phyloP scores from a whole-genome alignment of 228 moss, liverwort and hornwort species.

The Sphagnum magellanicum region DNA sequence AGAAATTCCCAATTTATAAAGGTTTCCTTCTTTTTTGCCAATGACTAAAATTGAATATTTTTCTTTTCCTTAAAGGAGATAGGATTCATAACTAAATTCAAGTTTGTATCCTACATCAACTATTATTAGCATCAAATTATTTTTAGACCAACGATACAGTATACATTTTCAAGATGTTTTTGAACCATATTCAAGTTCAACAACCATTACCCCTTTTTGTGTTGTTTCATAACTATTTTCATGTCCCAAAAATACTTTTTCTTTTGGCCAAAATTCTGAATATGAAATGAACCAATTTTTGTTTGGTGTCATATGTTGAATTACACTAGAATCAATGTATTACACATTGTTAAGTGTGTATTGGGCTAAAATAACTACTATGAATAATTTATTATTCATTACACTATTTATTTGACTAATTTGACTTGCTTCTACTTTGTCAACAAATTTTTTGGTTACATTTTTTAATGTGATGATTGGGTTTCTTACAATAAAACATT shows the following conservation, averaged over 20 bases:
- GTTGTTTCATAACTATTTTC: not conserved
- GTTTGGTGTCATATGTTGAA: not conserved
- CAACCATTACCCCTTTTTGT: not conserved
- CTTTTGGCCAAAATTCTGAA: not conserved
- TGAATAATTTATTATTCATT: not conserved
- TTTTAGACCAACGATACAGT: constrained; percentile 3
- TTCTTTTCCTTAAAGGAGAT: constrained; percentile 2
- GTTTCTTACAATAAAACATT: constrained; percentile 1
- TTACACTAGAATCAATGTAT: not conserved
- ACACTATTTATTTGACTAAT: constrained; percentile 4
- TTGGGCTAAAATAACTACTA: not conserved
- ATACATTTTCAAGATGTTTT: constrained; percentile 4
- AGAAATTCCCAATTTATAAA: constrained; percentile 2
- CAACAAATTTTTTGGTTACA: not conserved
- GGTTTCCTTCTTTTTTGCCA: not conserved
- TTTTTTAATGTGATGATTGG: not conserved
- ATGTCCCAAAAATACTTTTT: constrained; percentile 1
- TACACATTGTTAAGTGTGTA: not conserved
- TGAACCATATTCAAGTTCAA: constrained; percentile 2
- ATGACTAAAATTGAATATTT: not conserved
- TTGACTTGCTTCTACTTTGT: not conserved
- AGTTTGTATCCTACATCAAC: constrained; percentile 3
- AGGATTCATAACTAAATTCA: not conserved
- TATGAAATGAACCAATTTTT: constrained; percentile 1
- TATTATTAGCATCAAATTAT: not conserved